Conservation (phyloP, 2,329 filamentous ascomycete genomes). For the Endothia cerciana region DNA sequence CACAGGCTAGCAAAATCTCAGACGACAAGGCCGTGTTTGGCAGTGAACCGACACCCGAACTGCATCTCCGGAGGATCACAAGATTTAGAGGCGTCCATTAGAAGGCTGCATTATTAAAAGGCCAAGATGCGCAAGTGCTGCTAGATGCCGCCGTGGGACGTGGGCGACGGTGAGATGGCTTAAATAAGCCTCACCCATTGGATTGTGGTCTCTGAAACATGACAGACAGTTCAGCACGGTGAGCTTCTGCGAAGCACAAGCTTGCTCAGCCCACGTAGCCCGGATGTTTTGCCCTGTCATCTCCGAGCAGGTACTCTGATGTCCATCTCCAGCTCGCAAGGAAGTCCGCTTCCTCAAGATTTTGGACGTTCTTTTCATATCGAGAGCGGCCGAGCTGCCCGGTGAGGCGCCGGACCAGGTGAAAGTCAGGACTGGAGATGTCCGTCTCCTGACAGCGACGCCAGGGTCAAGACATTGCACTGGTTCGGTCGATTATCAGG, state of each 20-base stretch:
- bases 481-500: neutral
- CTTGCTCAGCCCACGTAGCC: neutral
- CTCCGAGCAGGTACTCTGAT: neutral
- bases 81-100: neutral
- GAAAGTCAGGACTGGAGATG: neutral
- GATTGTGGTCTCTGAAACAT: neutral
- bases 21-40: neutral
- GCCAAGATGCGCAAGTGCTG: neutral
- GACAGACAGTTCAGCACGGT: neutral
- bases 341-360: neutral
- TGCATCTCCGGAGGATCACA: neutral
- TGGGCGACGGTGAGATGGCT: neutral
- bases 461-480: neutral
- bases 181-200: neutral
- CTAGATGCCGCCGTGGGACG: conserved; percentile 4
- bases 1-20: neutral
- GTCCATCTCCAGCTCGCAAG: neutral
- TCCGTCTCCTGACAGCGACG: neutral
- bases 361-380: neutral
- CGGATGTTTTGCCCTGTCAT: neutral
- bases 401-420: neutral
- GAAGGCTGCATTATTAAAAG: neutral
- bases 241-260: neutral
- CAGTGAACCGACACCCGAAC: conserved; percentile 10
- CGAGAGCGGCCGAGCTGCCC: neutral